Base-by-base conservation (phyloP, 345 rosid species). In the Pugionium cornutum region DNA sequence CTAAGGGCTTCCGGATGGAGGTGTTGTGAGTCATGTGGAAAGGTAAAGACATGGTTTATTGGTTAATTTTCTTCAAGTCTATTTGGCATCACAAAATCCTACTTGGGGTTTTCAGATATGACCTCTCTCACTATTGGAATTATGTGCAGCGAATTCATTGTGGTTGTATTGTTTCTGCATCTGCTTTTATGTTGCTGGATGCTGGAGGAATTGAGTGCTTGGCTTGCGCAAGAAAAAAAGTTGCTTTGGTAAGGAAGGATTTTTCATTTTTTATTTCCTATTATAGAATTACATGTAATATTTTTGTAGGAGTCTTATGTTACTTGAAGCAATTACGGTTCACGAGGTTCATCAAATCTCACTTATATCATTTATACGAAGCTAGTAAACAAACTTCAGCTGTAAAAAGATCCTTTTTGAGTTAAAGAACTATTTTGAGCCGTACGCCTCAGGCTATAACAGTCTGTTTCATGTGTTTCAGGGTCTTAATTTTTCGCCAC, bases 171-270 rank as follows among this genome's bases (percentile, higher is more conserved):
- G 91, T 83, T 63, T 90, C 99, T 37, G 69, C 58, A 35, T 58
- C 79, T 67, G 66, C 80, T 61, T 88, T 77, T 77, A 57, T 62
- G 7, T 60, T 88, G 75, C 76, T 94, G 86, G 96, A 90, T 82
- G 88, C 87, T 76, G 99, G 99, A 72, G 99, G 99, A 63, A 79
- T 90, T 62, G 91, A 84, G 75, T 95, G 99, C 73, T 27, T 80
- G 73, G 56, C 83, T 27, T 95, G 99, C 77, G 78, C 84, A 53
- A 87, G 84, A 69, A 89, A 84, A 65, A 87, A 77, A 73, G 53
- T 74, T 62, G 46, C 75, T 68, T 49, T 67, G 91, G 99, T 95
- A 78, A 82, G 84, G 34, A 60, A 59, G 52, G 33, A 45, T 67
- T 62, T 67, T 62, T 68, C 26, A 55, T 67, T 54, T 66, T 73